Conservation (phyloP, 345 rosid genomes). For the Melaleuca quinquenervia region DNA sequence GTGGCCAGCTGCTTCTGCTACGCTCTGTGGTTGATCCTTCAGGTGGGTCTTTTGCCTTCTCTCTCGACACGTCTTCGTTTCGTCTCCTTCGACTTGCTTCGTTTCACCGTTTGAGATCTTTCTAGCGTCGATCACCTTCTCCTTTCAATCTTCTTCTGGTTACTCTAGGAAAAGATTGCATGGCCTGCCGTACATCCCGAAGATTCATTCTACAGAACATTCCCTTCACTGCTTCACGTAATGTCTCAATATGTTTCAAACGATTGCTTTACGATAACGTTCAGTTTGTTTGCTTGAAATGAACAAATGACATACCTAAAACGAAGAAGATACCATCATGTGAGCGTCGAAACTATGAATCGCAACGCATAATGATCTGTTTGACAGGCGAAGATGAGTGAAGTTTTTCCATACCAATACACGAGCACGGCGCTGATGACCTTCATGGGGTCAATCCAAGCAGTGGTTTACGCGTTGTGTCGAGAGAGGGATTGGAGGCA, state of each 20-base stretch:
- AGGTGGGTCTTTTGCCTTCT: slow-evolving; percentile 17
- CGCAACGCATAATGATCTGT: background rate
- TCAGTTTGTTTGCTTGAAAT: too few species aligned
- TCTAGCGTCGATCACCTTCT: too few species aligned
- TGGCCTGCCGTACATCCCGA: background rate
- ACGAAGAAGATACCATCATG: too few species aligned
- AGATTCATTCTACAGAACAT: background rate
- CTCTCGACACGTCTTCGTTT: background rate
- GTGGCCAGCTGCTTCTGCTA: slow-evolving; percentile 8
- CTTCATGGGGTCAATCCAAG: background rate
- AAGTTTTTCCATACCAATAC: background rate
- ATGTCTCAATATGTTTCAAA: background rate
- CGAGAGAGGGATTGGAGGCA: slow-evolving; percentile 7
- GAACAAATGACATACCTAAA: too few species aligned
- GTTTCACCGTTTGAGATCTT: background rate
- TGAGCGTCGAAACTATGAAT: too few species aligned
- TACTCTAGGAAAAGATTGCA: background rate
- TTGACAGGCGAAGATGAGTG: background rate
- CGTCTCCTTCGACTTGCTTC: background rate
- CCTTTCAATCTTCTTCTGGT: background rate
- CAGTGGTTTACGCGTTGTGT: slow-evolving; percentile 3
- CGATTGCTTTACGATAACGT: background rate
- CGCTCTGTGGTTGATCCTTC: slow-evolving; percentile 25
- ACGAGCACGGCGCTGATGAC: background rate
- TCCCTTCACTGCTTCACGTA: background rate